phyloP scores from a whole-genome alignment of 116 monocot genomes.

The Trichopus zeylanicus region DNA sequence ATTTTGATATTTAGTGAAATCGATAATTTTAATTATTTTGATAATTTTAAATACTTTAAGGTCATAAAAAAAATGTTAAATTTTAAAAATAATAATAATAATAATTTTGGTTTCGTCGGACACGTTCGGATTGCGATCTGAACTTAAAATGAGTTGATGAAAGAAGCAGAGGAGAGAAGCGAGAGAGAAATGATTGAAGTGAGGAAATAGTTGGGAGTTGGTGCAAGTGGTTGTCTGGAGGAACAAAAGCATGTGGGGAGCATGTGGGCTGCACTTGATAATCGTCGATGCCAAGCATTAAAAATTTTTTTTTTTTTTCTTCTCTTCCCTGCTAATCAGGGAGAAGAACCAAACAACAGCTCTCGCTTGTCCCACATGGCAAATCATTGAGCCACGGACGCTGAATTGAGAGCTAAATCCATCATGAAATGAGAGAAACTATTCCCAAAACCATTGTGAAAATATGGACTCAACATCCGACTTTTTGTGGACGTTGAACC shows the following conservation, averaged over 20 bases:
- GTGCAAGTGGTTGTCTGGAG: not conserved
- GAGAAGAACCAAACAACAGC: not conserved
- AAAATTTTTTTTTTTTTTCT: not conserved
- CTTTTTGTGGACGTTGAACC: too few relatives aligned
- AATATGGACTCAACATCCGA: not conserved
- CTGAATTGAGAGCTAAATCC: not conserved
- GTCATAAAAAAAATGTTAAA: too few relatives aligned
- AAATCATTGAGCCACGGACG: not conserved
- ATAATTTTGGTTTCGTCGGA: too few relatives aligned
- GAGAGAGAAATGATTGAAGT: not conserved
- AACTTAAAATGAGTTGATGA: too few relatives aligned
- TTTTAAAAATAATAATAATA: too few relatives aligned
- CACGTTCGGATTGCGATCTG: too few relatives aligned
- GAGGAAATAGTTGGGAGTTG: not conserved
- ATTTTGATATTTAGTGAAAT: too few relatives aligned
- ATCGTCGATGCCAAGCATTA: conserved; percentile 2
- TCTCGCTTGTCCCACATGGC: not conserved
- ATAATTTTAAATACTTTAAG: too few relatives aligned
- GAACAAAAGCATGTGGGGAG: conserved; percentile 4
- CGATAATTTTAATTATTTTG: too few relatives aligned
- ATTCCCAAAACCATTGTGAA: not conserved
- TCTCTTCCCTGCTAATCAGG: not conserved
- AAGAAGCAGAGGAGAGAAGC: too few relatives aligned
- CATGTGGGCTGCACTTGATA: not conserved
- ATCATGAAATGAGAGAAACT: not conserved